Evolutionary conservation across 306 rosid genomes (phyloP), one percentile per base, ranked within the genome.

Genomic region (Cercis canadensis): DNA sequence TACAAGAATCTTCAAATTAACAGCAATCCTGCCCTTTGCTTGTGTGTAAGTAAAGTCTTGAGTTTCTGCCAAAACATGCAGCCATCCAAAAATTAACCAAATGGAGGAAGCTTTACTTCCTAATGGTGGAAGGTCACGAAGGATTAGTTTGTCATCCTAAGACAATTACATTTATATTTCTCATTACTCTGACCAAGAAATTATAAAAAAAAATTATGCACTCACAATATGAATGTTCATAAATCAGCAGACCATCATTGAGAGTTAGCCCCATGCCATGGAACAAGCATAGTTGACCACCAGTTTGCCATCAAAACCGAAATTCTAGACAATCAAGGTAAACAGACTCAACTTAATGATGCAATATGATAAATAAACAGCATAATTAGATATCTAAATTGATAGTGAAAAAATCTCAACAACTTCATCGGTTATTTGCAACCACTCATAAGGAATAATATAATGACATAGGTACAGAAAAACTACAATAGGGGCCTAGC

Each of bases 231-330:
- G 59, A n/a, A 74, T 56, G 36, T 39, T 49, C 18, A n/a, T 63
- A 47, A 29, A 60, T 31, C 77, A 57, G 78, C 65, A 74, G 66
- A 75, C 63, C 57, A 65, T 15, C 65, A 37, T 24, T 40, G 71
- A 68, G 74, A 32, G 39, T 82, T 80, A 90, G 76, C 97, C 97
- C 96, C 97, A 94, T 31, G 97, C 99, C 96, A 94, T 91, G 65
- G 97, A 89, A 77, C 91, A 89, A 32, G 99, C 96, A 68, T 91
- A 89, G 76, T 89, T 87, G 53, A 87, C 90, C 58, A 94, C 90
- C 75, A 94, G 84, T 77, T 94, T 91, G 40, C 99, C 99, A 64
- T 94, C 99, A 72, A 89, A 81, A 58, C 99, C 97, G 71, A 94
- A 89, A 80, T 91, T 94, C 98, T 94, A 88, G 81, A 82, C 65